Percentiles rank a stretch among this genome's conserved stretches.
phyloP scores from a whole-genome alignment of 176 grass and related monocot species.

The Carex myosuroides region DNA sequence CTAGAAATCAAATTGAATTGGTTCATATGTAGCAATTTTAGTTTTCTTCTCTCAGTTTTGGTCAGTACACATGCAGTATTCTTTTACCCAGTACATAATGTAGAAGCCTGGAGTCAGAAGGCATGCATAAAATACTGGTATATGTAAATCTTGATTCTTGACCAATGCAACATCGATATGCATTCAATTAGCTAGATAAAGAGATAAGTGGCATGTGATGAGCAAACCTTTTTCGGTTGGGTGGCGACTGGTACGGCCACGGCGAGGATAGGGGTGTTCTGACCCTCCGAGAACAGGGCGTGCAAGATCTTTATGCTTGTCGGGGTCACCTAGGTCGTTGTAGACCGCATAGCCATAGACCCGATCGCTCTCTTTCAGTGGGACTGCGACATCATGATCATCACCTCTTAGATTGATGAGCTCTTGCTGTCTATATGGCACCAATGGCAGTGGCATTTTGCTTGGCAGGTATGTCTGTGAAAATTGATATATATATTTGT shows the following conservation, averaged over 20 bases:
- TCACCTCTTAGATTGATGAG: constrained; percentile 54
- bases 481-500: neutral
- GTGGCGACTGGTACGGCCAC: constrained; percentile 46
- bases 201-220: neutral
- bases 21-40: neutral
- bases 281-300: constrained; percentile 56
- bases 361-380: constrained; percentile 55
- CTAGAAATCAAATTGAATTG: neutral
- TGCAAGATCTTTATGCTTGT: constrained; percentile 21
- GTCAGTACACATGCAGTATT: no score
- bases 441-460: constrained; percentile 54
- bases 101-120: neutral
- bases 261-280: constrained; percentile 72
- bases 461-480: constrained; percentile 64
- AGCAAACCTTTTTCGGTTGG: constrained; percentile 33
- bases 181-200: neutral
- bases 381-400: neutral
- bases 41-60: no score
- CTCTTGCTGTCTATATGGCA: constrained; percentile 48
- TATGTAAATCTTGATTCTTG: neutral
- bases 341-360: constrained; percentile 72
- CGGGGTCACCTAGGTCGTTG: constrained; percentile 71
- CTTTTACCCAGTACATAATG: neutral
- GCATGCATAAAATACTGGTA: neutral
- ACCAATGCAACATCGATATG: neutral